Conservation (phyloP, 148 eudicot genomes). For the Suaeda aralocaspica region DNA sequence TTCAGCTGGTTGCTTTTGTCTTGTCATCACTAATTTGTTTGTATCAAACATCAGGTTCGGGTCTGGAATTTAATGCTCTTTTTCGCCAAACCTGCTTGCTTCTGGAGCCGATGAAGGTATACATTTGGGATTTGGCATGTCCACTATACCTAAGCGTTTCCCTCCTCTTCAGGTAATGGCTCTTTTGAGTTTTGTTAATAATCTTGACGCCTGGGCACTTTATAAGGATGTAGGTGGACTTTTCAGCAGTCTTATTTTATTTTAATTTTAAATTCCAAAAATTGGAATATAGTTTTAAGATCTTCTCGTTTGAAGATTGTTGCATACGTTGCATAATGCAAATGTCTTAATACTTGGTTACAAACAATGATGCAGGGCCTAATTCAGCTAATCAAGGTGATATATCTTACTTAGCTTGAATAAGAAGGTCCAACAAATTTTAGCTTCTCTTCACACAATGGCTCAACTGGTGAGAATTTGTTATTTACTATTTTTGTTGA, state of each 20-base stretch:
- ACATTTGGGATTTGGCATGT: conserved; percentile 82
- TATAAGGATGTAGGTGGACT: not conserved
- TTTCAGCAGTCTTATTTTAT: too few species aligned
- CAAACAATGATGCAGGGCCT: conserved; percentile 53
- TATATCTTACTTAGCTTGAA: conserved; percentile 94
- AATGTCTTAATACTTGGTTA: conserved; percentile 10
- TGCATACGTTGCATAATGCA: not conserved
- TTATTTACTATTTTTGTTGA: not conserved
- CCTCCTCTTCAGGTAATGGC: conserved; percentile 78
- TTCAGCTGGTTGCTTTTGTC: conserved; percentile 4
- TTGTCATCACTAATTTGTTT: conserved; percentile 10
- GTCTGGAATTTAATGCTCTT: conserved; percentile 76
- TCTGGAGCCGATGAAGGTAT: conserved; percentile 99
- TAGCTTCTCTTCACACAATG: conserved; percentile 92
- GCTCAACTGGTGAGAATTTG: conserved; percentile 66
- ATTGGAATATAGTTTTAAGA: too few species aligned
- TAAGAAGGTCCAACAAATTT: conserved; percentile 79
- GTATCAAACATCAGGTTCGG: conserved; percentile 66
- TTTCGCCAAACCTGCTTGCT: conserved; percentile 69
- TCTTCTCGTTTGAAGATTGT: too few species aligned
- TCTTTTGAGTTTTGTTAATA: not conserved
- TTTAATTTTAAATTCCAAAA: too few species aligned
- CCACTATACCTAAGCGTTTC: conserved; percentile 66
- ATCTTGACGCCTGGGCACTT: not conserved
- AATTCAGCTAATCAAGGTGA: conserved; percentile 88